A percentile compares a stretch with the other conserved stretches of the same genome.
Conservation (phyloP, 2,329 filamentous ascomycete genomes). For the Penicillium thymicola region DNA sequence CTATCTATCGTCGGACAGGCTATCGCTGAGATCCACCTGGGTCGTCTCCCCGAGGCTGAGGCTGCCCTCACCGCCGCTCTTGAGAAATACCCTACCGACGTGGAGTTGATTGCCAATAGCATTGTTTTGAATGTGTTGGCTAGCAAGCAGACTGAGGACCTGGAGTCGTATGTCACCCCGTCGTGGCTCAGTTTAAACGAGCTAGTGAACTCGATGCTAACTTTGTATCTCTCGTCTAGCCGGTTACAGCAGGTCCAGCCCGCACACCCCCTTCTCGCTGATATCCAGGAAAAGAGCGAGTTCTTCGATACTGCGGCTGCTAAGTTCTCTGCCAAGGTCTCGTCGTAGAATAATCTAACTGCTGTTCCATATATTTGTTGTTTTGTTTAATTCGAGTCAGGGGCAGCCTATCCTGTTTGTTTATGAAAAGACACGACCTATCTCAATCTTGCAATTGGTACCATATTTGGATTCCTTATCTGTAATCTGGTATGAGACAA, state of each 20-base stretch:
- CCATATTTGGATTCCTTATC: neutral
- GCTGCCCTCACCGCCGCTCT: conserved; percentile 77
- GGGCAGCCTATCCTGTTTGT: conserved; percentile 18
- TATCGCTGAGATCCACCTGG: conserved; percentile 85
- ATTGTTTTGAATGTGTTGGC: conserved; percentile 74
- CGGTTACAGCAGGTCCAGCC: conserved; percentile 54
- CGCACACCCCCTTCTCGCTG: conserved; percentile 67
- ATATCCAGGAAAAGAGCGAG: conserved; percentile 80
- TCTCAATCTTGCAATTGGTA: conserved; percentile 14
- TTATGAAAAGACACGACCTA: conserved; percentile 27
- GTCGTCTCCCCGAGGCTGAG: conserved; percentile 83
- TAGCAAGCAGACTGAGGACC: conserved; percentile 66
- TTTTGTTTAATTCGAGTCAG: conserved; percentile 20
- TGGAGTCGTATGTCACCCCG: conserved; percentile 55
- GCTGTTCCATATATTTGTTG: conserved; percentile 15
- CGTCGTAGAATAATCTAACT: conserved; percentile 24
- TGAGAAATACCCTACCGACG: conserved; percentile 66
- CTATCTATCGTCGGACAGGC: conserved; percentile 81
- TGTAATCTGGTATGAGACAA: neutral
- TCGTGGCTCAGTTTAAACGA: too few species aligned
- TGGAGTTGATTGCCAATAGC: conserved; percentile 76
- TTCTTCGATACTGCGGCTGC: conserved; percentile 80
- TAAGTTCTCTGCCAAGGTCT: conserved; percentile 82
- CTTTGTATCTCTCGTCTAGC: conserved; percentile 17
- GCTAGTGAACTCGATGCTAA: conserved; percentile 17